Evolutionary conservation across 768 basidiomycete species (phyloP).

Genomic region (Naematelia aurantialba): DNA sequence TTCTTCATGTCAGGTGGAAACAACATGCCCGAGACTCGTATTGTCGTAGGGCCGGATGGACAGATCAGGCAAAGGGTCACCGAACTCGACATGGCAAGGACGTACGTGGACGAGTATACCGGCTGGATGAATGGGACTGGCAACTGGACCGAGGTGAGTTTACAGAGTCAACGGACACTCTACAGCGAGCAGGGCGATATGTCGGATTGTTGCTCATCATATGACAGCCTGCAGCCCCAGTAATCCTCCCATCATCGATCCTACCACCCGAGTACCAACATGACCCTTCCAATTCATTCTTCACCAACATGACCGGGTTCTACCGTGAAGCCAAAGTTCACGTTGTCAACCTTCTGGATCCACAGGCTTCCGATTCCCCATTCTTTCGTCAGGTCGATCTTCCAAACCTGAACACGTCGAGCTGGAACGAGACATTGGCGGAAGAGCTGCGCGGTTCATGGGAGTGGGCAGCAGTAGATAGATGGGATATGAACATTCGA

Average conservation of each 20-base stretch:
- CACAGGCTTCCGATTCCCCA: constrained; percentile 1
- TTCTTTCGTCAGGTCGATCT: not conserved
- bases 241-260: constrained; percentile 16
- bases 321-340: constrained; percentile 36
- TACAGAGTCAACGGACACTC: too few species aligned
- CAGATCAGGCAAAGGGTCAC: constrained; percentile 27
- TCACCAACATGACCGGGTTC: constrained; percentile 47
- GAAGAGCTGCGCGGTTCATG: constrained; percentile 29
- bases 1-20: constrained; percentile 46
- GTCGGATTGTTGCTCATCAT: not conserved
- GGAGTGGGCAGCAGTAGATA: constrained; percentile 25
- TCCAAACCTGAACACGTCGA: constrained; percentile 3
- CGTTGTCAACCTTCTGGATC: constrained; percentile 21
- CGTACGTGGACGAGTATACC: constrained; percentile 29
- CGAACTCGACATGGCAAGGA: constrained; percentile 31
- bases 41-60: constrained; percentile 35
- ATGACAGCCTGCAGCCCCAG: constrained; percentile 24
- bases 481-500: constrained; percentile 41
- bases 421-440: constrained; percentile 37
- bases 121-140: constrained; percentile 34
- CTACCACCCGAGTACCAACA: constrained; percentile 31
- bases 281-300: constrained; percentile 8
- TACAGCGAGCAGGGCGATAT: not conserved
- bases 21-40: constrained; percentile 17
- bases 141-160: constrained; percentile 40